Conservation (phyloP, 2,329 filamentous ascomycete genomes). For the Trichoderma gracile region DNA sequence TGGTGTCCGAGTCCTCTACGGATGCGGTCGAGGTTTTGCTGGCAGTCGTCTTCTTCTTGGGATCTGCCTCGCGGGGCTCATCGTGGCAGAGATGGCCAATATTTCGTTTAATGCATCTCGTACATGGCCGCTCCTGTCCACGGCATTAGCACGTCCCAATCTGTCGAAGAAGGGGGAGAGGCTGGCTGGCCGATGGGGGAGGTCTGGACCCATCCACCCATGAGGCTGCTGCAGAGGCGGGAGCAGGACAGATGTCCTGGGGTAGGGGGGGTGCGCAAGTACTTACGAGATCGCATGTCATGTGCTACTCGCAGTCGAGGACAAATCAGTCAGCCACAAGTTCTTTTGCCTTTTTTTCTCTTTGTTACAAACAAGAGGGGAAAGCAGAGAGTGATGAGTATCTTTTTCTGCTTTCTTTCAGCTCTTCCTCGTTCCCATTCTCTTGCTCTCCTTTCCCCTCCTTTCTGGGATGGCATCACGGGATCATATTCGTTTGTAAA, state of each 20-base stretch:
- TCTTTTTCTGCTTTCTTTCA: not conserved
- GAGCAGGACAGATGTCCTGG: not conserved
- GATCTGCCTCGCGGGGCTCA: slow-evolving; percentile 81
- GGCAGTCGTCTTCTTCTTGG: slow-evolving; percentile 74
- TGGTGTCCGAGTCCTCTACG: slow-evolving; percentile 62
- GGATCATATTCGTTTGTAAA: not conserved
- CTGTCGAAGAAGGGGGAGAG: not conserved
- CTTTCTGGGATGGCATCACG: not conserved
- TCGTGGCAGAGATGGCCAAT: slow-evolving; percentile 98
- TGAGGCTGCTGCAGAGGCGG: not conserved
- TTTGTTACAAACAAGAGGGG: not conserved
- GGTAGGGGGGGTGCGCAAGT: not conserved
- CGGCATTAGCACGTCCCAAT: slow-evolving; percentile 32
- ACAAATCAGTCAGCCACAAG: slow-evolving; percentile 34
- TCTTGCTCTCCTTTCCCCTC: not conserved
- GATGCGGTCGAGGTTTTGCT: slow-evolving; percentile 50
- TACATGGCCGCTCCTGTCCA: slow-evolving; percentile 86
- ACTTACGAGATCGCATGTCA: slow-evolving; percentile 89
- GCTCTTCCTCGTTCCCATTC: not conserved
- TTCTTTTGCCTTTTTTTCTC: slow-evolving; percentile 2
- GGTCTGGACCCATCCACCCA: not conserved
- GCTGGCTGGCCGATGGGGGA: not conserved
- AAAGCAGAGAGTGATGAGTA: not conserved
- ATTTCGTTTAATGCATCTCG: slow-evolving; percentile 95
- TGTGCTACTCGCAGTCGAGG: slow-evolving; percentile 60